Evolutionary conservation across 2,329 filamentous ascomycete species (phyloP).

Genomic region (Diaporthe amygdali): DNA sequence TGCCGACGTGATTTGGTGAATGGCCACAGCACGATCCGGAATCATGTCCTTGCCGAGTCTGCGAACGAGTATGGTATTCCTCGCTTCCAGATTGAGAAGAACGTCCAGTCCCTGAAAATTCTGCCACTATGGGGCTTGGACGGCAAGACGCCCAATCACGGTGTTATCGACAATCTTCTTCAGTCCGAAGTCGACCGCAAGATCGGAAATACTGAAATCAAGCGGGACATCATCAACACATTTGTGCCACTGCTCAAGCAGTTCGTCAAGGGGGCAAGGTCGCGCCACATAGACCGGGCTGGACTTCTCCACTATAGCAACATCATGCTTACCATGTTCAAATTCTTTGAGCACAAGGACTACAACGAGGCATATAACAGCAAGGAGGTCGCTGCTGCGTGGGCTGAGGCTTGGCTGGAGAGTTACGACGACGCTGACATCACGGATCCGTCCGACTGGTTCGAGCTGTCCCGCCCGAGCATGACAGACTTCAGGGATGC

Average conservation of each 20-base stretch:
- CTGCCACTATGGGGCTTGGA: slow-evolving; percentile 61
- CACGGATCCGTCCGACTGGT: slow-evolving; percentile 35
- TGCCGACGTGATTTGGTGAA: slow-evolving; percentile 61
- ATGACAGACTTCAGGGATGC: slow-evolving; percentile 41
- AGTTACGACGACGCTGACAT: slow-evolving; percentile 48
- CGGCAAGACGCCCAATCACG: slow-evolving; percentile 56
- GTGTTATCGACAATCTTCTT: slow-evolving; percentile 57
- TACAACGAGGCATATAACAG: slow-evolving; percentile 55
- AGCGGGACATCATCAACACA: slow-evolving; percentile 54
- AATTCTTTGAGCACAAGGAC: slow-evolving; percentile 56
- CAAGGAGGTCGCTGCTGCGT: slow-evolving; percentile 50
- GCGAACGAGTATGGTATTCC: slow-evolving; percentile 61
- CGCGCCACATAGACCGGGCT: slow-evolving; percentile 45
- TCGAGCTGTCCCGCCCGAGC: slow-evolving; percentile 40
- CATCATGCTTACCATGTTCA: slow-evolving; percentile 54
- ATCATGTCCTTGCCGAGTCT: slow-evolving; percentile 59
- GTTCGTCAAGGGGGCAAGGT: slow-evolving; percentile 55
- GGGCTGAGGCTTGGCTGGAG: slow-evolving; percentile 53
- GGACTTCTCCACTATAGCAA: slow-evolving; percentile 52
- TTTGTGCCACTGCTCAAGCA: slow-evolving; percentile 58
- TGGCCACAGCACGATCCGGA: slow-evolving; percentile 56
- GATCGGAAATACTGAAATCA: slow-evolving; percentile 42
- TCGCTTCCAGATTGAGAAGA: slow-evolving; percentile 59
- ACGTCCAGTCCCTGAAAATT: slow-evolving; percentile 58
- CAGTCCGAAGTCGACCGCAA: slow-evolving; percentile 55